Evolutionary conservation across 108 stramenopile species (phyloP).

Genomic region (Phaeodactylum tricornutum): DNA sequence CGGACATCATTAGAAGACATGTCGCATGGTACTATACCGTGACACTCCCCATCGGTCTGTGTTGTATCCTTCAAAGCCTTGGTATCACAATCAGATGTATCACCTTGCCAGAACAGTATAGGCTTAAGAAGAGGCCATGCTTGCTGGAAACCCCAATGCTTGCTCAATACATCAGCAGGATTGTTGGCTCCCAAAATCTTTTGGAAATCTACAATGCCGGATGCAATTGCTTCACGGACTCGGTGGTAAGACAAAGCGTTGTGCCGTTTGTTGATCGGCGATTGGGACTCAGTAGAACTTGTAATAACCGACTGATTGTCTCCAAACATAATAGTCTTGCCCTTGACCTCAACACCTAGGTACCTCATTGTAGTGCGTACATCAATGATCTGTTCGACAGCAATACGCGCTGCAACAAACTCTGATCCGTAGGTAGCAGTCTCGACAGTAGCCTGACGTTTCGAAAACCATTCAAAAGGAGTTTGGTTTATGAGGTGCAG

Average conservation of each 20-base stretch:
- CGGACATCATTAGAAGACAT: too few species aligned
- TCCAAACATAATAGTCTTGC: slow-evolving; percentile 19
- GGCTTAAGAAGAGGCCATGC: background rate
- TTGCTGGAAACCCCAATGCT: slow-evolving; percentile 3
- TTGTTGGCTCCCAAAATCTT: slow-evolving; percentile 7
- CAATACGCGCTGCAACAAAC: slow-evolving; percentile 21
- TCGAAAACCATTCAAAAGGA: slow-evolving; percentile 15
- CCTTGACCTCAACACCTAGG: slow-evolving; percentile 20
- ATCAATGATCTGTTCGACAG: slow-evolving; percentile 9
- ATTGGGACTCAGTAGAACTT: slow-evolving; percentile 5
- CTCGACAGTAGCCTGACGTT: slow-evolving; percentile 27
- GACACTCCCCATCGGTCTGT: too few species aligned
- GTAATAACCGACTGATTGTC: slow-evolving; percentile 26
- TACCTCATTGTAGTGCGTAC: slow-evolving; percentile 18
- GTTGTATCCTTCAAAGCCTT: background rate
- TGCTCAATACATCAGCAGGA: slow-evolving; percentile 11
- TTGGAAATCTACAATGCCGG: slow-evolving; percentile 1
- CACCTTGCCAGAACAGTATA: background rate
- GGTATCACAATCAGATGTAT: background rate
- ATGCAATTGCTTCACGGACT: slow-evolving; percentile 16
- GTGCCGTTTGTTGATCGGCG: slow-evolving; percentile 11
- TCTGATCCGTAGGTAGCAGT: slow-evolving; percentile 26
- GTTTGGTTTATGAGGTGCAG: slow-evolving; percentile 9
- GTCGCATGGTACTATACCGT: too few species aligned
- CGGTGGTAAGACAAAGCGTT: slow-evolving; percentile 9